These are phyloP conservation scores for Penicillium odoratum DNA, from an alignment of 495 filamentous ascomycete species.

Conservation along the genomic window DNA sequence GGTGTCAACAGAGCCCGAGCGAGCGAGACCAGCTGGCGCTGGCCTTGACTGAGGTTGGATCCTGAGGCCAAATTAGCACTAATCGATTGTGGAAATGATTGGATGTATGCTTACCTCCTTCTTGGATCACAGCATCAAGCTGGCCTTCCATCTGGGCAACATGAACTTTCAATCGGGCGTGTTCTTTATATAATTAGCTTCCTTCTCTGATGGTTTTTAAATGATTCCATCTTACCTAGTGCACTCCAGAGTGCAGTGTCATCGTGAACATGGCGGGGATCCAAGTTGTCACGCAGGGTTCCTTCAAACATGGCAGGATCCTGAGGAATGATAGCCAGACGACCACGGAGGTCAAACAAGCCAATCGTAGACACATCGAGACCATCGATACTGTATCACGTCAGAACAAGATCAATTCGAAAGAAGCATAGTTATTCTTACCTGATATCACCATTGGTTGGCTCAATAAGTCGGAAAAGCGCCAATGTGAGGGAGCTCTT, in stretches of 20 bases:
- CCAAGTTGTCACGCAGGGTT: slow-evolving; percentile 92
- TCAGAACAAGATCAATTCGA: slow-evolving; percentile 16
- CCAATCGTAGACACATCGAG: slow-evolving; percentile 90
- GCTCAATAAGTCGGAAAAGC: slow-evolving; percentile 95
- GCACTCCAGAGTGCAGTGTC: slow-evolving; percentile 98
- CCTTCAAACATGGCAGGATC: slow-evolving; percentile 98
- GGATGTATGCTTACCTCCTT: slow-evolving; percentile 73
- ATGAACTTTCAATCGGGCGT: slow-evolving; percentile 91
- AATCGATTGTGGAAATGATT: neutral
- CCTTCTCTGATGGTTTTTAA: slow-evolving; percentile 2
- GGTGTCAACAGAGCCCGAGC: slow-evolving; percentile 92
- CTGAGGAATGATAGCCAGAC: slow-evolving; percentile 96
- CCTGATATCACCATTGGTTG: slow-evolving; percentile 72
- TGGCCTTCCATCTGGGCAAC: slow-evolving; percentile 84
- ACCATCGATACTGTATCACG: slow-evolving; percentile 65
- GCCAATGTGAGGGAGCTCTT: slow-evolving; percentile 94
- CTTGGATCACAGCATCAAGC: slow-evolving; percentile 85
- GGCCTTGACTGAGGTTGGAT: slow-evolving; percentile 60
- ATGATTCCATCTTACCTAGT: slow-evolving; percentile 60
- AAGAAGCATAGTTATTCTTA: slow-evolving; percentile 20
- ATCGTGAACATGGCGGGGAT: slow-evolving; percentile 92
- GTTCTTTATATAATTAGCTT: slow-evolving; percentile 56
- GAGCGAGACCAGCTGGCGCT: slow-evolving; percentile 90
- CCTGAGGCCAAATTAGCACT: slow-evolving; percentile 34
- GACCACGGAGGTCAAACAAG: slow-evolving; percentile 80